A percentile compares a stretch with the other conserved stretches of the same genome.
phyloP scores from a whole-genome alignment of 2,329 filamentous ascomycete species.

The Colletotrichum horii region DNA sequence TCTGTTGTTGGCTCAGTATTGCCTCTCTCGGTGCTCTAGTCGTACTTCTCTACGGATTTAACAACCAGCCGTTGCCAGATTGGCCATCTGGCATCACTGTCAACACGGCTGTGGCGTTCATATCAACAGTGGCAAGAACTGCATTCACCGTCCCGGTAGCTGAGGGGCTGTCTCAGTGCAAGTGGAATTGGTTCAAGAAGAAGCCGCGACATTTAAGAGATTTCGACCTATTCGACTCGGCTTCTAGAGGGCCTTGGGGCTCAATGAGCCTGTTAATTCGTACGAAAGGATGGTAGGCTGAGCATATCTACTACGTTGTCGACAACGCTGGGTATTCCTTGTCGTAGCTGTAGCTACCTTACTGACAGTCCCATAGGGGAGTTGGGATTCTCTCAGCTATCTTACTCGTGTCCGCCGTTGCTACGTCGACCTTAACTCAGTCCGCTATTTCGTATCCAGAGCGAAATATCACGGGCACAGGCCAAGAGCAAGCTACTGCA shows the following conservation, averaged over 20 bases:
- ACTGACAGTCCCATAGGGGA: no score
- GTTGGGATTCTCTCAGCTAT: background rate
- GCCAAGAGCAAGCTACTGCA: background rate
- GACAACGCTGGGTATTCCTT: no score
- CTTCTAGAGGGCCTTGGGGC: slow-evolving; percentile 22
- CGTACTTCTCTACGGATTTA: background rate
- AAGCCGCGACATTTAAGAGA: slow-evolving; percentile 19
- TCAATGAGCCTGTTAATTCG: no score
- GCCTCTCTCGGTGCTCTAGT: background rate
- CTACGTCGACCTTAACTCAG: background rate
- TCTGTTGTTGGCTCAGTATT: background rate
- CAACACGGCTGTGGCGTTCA: slow-evolving; percentile 29
- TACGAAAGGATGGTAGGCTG: background rate
- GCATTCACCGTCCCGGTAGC: slow-evolving; percentile 27
- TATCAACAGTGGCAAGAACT: slow-evolving; percentile 26
- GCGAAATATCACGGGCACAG: background rate
- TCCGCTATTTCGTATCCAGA: background rate
- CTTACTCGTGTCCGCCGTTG: background rate
- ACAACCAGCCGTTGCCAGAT: slow-evolving; percentile 24
- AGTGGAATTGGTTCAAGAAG: slow-evolving; percentile 27
- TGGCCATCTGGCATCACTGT: slow-evolving; percentile 28
- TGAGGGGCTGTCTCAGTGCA: slow-evolving; percentile 28
- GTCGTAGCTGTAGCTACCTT: no score
- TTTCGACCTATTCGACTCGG: slow-evolving; percentile 27
- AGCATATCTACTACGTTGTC: no score